These are phyloP conservation scores for Castanea crenata DNA, from an alignment of 306 rosid genomes.

Conservation along the genomic window DNA sequence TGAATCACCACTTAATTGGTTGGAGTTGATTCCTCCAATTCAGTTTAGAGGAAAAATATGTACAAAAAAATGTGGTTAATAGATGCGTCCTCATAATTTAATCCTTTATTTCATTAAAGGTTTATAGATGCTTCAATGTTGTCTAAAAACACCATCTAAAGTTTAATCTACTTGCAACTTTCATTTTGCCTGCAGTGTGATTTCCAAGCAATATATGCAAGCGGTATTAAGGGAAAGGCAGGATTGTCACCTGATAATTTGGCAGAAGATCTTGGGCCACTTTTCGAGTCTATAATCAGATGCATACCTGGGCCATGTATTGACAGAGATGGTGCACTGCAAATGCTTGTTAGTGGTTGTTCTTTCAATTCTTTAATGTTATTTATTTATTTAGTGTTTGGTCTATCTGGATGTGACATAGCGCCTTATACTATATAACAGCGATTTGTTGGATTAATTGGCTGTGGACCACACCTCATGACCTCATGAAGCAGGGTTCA, in stretches of 20 bases:
- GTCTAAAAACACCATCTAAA: neutral
- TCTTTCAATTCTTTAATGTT: conserved; percentile 10
- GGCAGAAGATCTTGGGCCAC: conserved; percentile 97
- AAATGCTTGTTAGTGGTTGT: conserved; percentile 83
- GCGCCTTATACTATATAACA: conserved; percentile 1
- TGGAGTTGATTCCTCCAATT: no score
- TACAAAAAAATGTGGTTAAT: neutral
- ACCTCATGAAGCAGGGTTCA: no score
- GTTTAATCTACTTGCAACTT: conserved; percentile 8
- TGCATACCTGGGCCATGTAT: conserved; percentile 98
- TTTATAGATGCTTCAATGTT: conserved; percentile 13
- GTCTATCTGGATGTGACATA: neutral
- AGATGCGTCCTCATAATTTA: conserved; percentile 1
- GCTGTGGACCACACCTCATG: no score
- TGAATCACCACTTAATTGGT: no score
- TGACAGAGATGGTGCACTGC: conserved; percentile 90
- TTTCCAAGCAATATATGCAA: conserved; percentile 95
- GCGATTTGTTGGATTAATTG: neutral
- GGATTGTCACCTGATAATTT: conserved; percentile 84
- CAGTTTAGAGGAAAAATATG: neutral
- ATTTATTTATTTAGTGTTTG: neutral
- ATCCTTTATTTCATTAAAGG: conserved; percentile 15
- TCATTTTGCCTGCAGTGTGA: conserved; percentile 61
- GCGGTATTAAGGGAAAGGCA: conserved; percentile 95
- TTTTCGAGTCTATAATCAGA: conserved; percentile 90